Percentiles rank a stretch among this genome's conserved stretches.
These are phyloP conservation scores for Pseudocercospora fijiensis DNA, from an alignment of 2,329 filamentous ascomycete genomes.

Conservation along the genomic window DNA sequence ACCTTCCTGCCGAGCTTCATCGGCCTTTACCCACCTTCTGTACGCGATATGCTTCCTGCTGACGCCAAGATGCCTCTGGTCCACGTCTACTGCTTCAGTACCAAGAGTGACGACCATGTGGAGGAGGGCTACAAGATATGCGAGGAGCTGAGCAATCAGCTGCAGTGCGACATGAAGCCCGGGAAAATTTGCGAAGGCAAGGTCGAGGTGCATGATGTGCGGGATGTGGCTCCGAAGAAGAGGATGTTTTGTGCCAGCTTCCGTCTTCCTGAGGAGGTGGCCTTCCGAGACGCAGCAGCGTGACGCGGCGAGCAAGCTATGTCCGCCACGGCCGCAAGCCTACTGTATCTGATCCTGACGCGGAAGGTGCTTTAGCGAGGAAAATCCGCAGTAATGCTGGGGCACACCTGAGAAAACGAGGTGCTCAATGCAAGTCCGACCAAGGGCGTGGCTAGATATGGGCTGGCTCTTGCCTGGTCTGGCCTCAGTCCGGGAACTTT, in stretches of 20 bases:
- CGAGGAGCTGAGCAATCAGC: conserved; percentile 61
- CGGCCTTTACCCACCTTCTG: conserved; percentile 65
- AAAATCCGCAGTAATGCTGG: background rate
- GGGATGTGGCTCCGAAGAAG: conserved; percentile 90
- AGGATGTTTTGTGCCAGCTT: conserved; percentile 97
- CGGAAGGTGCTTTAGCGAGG: background rate
- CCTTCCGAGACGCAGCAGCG: conserved; percentile 39
- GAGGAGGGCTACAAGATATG: conserved; percentile 62
- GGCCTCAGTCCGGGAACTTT: too few species aligned
- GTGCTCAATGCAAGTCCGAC: too few species aligned
- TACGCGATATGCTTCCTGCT: conserved; percentile 27
- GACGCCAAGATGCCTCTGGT: conserved; percentile 67
- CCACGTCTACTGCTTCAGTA: conserved; percentile 92
- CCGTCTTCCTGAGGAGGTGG: conserved; percentile 76
- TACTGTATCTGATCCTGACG: background rate
- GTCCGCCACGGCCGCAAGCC: background rate
- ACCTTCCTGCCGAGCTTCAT: conserved; percentile 76
- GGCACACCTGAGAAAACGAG: too few species aligned
- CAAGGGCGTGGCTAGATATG: too few species aligned
- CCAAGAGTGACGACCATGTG: conserved; percentile 73
- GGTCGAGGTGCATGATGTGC: conserved; percentile 62
- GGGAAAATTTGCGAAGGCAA: conserved; percentile 55
- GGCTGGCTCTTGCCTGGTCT: too few species aligned
- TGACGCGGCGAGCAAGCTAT: background rate
- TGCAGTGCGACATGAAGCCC: conserved; percentile 59